Evolutionary conservation across 306 rosid genomes (phyloP).

Genomic region (Quercus engelmannii): DNA sequence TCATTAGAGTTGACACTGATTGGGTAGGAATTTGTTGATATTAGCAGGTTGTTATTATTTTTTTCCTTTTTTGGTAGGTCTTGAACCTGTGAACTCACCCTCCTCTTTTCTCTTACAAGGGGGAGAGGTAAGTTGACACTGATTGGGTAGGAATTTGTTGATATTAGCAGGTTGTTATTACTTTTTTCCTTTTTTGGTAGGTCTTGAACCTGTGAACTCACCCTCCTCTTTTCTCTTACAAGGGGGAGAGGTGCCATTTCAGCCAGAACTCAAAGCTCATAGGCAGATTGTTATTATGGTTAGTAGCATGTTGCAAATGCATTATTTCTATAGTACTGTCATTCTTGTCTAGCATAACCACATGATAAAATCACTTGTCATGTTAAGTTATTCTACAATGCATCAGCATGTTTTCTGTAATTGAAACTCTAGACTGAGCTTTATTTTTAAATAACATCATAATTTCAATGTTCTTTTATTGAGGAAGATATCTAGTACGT

Average conservation of each 20-base stretch:
- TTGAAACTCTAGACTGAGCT: not conserved
- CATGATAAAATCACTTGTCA: not conserved
- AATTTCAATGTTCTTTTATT: not conserved
- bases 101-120: too few species aligned
- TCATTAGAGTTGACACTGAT: not conserved
- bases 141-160: not conserved
- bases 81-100: too few species aligned
- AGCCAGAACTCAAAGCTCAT: too few species aligned
- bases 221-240: too few species aligned
- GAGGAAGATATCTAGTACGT: not conserved
- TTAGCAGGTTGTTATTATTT: not conserved
- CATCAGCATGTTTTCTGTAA: not conserved
- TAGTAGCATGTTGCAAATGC: not conserved
- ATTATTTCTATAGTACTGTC: not conserved
- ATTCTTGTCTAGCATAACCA: not conserved
- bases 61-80: too few species aligned
- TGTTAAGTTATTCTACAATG: not conserved
- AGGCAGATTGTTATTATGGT: not conserved
- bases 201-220: too few species aligned
- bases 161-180: not conserved
- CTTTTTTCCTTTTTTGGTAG: too few species aligned
- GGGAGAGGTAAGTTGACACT: not conserved
- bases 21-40: not conserved
- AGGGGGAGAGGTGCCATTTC: too few species aligned
- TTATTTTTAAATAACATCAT: not conserved